Evolutionary conservation across 1,284 basidiomycete genomes (phyloP).

Genomic region (Ganoderma lingzhi): DNA sequence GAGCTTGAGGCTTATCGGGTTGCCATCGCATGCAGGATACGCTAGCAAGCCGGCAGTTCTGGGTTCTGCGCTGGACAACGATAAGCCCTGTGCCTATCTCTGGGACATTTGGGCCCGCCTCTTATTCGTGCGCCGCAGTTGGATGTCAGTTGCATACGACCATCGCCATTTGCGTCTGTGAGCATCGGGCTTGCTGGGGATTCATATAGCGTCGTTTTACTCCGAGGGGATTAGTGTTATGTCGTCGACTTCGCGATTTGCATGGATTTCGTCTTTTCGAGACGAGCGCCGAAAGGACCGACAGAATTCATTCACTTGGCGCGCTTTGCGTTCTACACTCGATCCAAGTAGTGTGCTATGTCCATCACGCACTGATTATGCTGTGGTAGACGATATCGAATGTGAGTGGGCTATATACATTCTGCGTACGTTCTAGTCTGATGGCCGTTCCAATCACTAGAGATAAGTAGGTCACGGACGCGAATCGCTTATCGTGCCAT

Average conservation of each 20-base stretch:
- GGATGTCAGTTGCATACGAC: neutral
- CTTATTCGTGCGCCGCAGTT: neutral
- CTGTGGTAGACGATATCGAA: neutral
- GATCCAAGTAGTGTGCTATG: neutral
- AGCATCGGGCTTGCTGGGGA: neutral
- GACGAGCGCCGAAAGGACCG: neutral
- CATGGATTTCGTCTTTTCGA: neutral
- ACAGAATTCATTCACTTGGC: neutral
- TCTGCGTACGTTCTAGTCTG: conserved; percentile 9
- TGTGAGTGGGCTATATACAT: neutral
- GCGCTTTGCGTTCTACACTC: neutral
- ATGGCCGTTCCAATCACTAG: conserved; percentile 11
- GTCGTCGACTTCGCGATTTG: neutral
- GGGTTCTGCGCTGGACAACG: neutral
- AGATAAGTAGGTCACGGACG: conserved; percentile 20
- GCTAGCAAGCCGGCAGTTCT: neutral
- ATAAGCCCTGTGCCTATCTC: neutral
- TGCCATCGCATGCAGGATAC: neutral
- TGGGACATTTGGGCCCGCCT: neutral
- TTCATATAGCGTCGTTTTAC: neutral
- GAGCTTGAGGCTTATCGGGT: neutral
- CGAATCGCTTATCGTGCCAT: conserved; percentile 22
- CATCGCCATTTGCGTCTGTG: no score
- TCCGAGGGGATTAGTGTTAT: neutral
- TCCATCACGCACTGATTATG: neutral